Evolutionary conservation across 2,329 filamentous ascomycete genomes (phyloP).

Genomic region (Penicillium concentricum): DNA sequence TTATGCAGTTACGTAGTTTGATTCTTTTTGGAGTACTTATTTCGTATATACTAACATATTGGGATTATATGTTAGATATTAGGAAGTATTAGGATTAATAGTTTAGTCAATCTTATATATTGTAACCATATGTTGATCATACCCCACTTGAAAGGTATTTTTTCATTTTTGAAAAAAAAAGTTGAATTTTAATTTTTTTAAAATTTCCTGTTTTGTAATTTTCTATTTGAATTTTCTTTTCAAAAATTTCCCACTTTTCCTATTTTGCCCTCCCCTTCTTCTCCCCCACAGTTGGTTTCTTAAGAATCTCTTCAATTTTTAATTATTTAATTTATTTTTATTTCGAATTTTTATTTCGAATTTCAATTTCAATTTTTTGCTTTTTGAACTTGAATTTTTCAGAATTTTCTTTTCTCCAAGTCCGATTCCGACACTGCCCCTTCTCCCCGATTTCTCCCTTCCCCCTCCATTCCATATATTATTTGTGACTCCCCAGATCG

Average conservation of each 20-base stretch:
- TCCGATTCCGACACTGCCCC: constrained; percentile 23
- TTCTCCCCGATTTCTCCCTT: constrained; percentile 30
- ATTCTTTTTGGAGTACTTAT: neutral
- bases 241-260: constrained; percentile 14
- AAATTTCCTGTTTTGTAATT: constrained; percentile 19
- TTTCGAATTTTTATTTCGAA: constrained; percentile 29
- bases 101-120: too few species aligned
- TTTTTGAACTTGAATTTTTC: constrained; percentile 15
- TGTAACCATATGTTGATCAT: neutral
- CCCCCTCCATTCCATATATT: constrained; percentile 29
- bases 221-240: neutral
- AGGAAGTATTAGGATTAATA: too few species aligned
- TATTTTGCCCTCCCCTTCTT: constrained; percentile 32
- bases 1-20: constrained; percentile 6
- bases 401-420: constrained; percentile 15
- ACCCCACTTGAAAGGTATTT: too few species aligned
- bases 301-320: constrained; percentile 11
- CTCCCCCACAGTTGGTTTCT: constrained; percentile 28
- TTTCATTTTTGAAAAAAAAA: too few species aligned
- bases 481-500: constrained; percentile 29
- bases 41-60: too few species aligned
- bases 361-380: constrained; percentile 27
- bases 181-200: constrained; percentile 6
- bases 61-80: too few species aligned
- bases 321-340: constrained; percentile 8